Evolutionary conservation across 73 alveolate species (phyloP).

Genomic region (Tetrahymena borealis): DNA sequence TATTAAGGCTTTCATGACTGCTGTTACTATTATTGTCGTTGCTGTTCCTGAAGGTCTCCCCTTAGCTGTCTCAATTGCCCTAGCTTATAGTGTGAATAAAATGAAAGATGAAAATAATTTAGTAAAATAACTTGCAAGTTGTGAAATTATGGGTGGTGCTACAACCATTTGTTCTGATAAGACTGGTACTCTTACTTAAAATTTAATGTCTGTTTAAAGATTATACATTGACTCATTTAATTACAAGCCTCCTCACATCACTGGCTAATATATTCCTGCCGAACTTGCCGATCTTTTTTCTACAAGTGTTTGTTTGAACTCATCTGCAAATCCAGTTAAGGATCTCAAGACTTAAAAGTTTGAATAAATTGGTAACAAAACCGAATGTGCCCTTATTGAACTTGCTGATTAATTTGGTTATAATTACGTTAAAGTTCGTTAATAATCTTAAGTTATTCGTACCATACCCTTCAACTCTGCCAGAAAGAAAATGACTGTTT

Average conservation of each 20-base stretch:
- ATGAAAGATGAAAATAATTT: conserved; percentile 89
- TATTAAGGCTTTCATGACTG: conserved; percentile 70
- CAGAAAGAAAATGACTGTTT: conserved; percentile 88
- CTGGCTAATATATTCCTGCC: not conserved
- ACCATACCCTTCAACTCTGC: conserved; percentile 83
- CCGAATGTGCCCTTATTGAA: conserved; percentile 60
- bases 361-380: conserved; percentile 59
- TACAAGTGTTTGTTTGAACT: conserved; percentile 27
- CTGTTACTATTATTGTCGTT: conserved; percentile 86
- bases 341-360: conserved; percentile 33
- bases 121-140: conserved; percentile 80
- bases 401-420: conserved; percentile 38
- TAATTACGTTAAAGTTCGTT: conserved; percentile 10
- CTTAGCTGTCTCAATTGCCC: conserved; percentile 93
- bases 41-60: conserved; percentile 99
- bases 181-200: conserved; percentile 93
- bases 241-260: conserved; percentile 5
- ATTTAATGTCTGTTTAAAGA: conserved; percentile 67
- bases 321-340: conserved; percentile 36
- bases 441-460: conserved; percentile 9
- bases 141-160: conserved; percentile 96
- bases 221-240: conserved; percentile 13
- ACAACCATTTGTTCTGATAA: conserved; percentile 87
- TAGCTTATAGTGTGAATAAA: conserved; percentile 90
- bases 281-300: conserved; percentile 21